Base-by-base conservation (phyloP, 2,329 filamentous ascomycete species). In the Graphilbum ipis-grandicollis region DNA sequence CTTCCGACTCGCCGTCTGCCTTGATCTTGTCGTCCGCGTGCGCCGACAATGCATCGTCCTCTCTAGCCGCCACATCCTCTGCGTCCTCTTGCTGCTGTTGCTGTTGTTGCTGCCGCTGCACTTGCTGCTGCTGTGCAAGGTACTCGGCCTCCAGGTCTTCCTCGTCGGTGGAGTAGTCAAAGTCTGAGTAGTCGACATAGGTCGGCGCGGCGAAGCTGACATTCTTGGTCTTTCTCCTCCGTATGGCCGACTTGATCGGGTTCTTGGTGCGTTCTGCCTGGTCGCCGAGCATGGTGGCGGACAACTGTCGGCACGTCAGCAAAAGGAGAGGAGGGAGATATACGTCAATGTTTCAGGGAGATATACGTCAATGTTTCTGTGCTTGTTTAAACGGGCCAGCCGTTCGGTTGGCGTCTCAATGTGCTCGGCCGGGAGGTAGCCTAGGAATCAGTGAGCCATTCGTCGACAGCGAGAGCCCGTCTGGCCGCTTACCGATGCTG, bases 321-420 rank as follows among this genome's bases (percentile, higher is more conserved):
- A 5, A 33, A 21, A n/a, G n/a, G n/a, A n/a, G n/a, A n/a, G 8
- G 8, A 28, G 14, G 26, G 10, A 13, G 9, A 22, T 18, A 45
- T 71, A 93, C 85, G 62, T 98, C 90, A 48, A 96, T 86, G 52
- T 98, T 98, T 28, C 26, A 28, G 14, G 26, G 10, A 13, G 9
- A 22, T 18, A 45, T 71, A 93, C 85, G 62, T 98, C 90, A 48
- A 96, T 86, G 52, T 98, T 98, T 52, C 90, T 75, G 58, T 98
- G 90, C 59, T 98, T 98, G 58, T 98, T 98, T 44, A 96, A 60
- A 44, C 90, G 75, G 33, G 90, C 90, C 43, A 98, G 60, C 52
- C 90, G 72, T 63, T 98, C 90, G 14, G 88, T 94, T 3, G 90
- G 90, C 9, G 90, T 98, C 56, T 98, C 90, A 46, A 98, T 98